A percentile compares a stretch with the other conserved stretches of the same genome.
These are phyloP conservation scores for Fusarium burgessii DNA, from an alignment of 2,329 filamentous ascomycete species.

Conservation along the genomic window DNA sequence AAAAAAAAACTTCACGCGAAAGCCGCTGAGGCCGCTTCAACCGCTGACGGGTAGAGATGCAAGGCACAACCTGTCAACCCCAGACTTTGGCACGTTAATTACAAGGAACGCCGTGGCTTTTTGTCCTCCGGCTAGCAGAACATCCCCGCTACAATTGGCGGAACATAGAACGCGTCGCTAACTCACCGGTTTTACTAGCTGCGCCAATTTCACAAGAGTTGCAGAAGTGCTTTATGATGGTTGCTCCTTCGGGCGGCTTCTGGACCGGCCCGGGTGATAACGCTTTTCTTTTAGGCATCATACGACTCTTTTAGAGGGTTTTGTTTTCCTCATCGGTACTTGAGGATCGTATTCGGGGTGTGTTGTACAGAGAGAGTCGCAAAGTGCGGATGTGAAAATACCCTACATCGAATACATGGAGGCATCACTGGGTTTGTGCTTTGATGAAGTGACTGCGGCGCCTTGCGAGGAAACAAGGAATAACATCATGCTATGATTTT, in stretches of 20 bases:
- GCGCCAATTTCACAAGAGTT: slow-evolving; percentile 19
- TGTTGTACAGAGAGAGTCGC: not conserved
- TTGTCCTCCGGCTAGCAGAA: slow-evolving; percentile 6
- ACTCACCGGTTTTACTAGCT: slow-evolving; percentile 8
- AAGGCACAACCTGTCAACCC: slow-evolving; percentile 31
- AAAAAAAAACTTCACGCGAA: slow-evolving; percentile 5
- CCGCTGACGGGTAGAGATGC: slow-evolving; percentile 19
- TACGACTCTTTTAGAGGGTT: not conserved
- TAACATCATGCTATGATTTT: slow-evolving; percentile 3
- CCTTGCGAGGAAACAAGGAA: not conserved
- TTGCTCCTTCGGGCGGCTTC: slow-evolving; percentile 1
- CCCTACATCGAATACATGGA: not conserved
- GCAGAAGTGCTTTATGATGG: not conserved
- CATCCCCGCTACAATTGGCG: slow-evolving; percentile 4
- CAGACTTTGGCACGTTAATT: slow-evolving; percentile 32
- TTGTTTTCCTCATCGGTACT: not conserved
- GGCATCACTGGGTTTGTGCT: not conserved
- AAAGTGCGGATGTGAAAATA: not conserved
- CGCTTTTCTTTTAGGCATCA: not conserved
- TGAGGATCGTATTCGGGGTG: not conserved
- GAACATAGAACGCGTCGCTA: slow-evolving; percentile 3
- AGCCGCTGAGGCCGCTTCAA: slow-evolving; percentile 32
- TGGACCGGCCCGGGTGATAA: not conserved
- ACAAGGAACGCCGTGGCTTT: not conserved
- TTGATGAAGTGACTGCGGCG: not conserved